phyloP scores from a whole-genome alignment of 768 basidiomycete genomes.

The Tricholomella constricta region DNA sequence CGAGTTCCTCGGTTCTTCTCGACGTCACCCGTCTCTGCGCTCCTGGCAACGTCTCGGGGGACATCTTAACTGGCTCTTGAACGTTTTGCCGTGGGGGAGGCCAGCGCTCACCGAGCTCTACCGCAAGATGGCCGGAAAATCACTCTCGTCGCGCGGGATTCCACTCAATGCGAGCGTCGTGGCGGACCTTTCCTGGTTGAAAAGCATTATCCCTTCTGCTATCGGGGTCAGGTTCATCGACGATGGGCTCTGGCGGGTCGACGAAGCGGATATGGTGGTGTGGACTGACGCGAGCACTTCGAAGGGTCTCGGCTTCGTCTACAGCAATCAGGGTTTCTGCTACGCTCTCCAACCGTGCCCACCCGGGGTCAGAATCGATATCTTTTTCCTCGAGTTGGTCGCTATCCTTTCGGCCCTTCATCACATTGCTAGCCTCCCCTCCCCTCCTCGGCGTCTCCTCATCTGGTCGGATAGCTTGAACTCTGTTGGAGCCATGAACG shows the following conservation, averaged over 20 bases:
- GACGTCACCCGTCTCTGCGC: slow-evolving; percentile 6
- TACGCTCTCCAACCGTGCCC: slow-evolving; percentile 8
- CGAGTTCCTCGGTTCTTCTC: background rate
- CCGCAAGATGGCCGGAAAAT: slow-evolving; percentile 9
- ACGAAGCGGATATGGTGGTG: slow-evolving; percentile 18
- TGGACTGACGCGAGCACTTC: slow-evolving; percentile 26
- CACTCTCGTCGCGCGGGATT: background rate
- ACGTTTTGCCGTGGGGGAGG: slow-evolving; percentile 23
- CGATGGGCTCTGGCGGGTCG: slow-evolving; percentile 11
- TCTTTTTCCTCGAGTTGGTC: slow-evolving; percentile 18
- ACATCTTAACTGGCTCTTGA: slow-evolving; percentile 35
- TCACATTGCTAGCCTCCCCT: slow-evolving; percentile 4
- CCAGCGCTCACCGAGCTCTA: slow-evolving; percentile 19
- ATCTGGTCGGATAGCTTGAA: slow-evolving; percentile 20
- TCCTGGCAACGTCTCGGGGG: slow-evolving; percentile 34
- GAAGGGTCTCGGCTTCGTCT: slow-evolving; percentile 13
- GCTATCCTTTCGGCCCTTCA: slow-evolving; percentile 7
- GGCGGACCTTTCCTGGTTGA: background rate
- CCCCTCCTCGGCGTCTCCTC: slow-evolving; percentile 13
- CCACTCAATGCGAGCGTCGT: background rate
- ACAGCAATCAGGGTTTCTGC: slow-evolving; percentile 12
- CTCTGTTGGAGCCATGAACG: slow-evolving; percentile 14
- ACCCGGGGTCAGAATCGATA: slow-evolving; percentile 13
- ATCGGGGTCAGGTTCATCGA: slow-evolving; percentile 21
- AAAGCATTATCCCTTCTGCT: slow-evolving; percentile 1